Evolutionary conservation across 306 rosid species (phyloP).

Genomic region (Rosa persica): DNA sequence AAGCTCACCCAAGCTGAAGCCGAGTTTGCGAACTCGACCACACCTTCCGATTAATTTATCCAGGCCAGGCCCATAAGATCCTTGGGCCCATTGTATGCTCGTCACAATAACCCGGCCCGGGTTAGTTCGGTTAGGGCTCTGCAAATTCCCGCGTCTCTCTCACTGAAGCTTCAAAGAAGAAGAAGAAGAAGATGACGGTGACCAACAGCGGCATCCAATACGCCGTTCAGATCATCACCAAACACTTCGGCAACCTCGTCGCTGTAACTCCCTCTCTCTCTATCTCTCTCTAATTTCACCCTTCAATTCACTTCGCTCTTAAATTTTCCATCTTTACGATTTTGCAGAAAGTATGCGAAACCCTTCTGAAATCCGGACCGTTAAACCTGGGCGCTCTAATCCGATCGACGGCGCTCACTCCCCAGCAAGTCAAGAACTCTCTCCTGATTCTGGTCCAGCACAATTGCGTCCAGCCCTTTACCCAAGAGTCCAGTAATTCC

Average conservation of each 20-base stretch:
- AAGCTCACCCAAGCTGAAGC: no score
- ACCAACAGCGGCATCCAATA: constrained; percentile 60
- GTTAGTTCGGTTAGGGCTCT: neutral
- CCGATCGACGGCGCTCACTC: constrained; percentile 61
- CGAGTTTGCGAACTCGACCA: no score
- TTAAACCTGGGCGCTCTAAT: constrained; percentile 42
- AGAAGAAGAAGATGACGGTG: constrained; percentile 36
- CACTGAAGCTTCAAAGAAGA: neutral
- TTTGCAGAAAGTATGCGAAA: constrained; percentile 81
- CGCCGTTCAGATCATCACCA: constrained; percentile 68
- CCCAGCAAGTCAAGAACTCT: constrained; percentile 67
- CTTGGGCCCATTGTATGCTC: no score
- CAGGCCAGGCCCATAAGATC: no score
- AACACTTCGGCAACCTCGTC: constrained; percentile 81
- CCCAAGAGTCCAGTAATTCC: constrained; percentile 33
- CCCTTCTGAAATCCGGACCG: constrained; percentile 54
- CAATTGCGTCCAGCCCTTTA: constrained; percentile 75
- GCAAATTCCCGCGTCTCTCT: constrained; percentile 20
- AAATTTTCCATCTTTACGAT: neutral
- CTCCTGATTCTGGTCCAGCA: constrained; percentile 85
- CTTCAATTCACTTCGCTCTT: neutral
- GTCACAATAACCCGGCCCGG: neutral
- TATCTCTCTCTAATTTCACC: neutral
- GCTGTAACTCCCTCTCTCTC: constrained; percentile 45
- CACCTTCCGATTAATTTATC: no score